Evolutionary conservation across 257 asterid genomes (phyloP), one percentile per base, ranked within the genome.

Genomic region (Nicotiana paniculata): DNA sequence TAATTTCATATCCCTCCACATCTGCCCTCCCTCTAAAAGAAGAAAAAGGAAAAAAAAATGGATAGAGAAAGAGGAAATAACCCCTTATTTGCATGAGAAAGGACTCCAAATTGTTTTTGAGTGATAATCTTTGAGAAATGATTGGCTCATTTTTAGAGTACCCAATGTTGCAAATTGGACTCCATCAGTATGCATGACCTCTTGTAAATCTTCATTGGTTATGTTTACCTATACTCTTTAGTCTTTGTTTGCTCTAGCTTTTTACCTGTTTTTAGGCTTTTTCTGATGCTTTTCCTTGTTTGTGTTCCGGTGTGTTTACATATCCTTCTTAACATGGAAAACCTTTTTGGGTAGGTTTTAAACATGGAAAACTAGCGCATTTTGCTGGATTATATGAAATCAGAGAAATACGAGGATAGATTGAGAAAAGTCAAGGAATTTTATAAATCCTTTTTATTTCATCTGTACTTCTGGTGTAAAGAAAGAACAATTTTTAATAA

Each of bases 401-500:
- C 16, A 26, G 79, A 74, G 63, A 46, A 48, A 48, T 15, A 24
- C 13, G 43, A 26, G 39, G 15, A 74, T 74, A 74, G 26, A 17
- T 48, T 26, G 28, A 51, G 63, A 74, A 48, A 28, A 28, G 30
- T 28, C 30, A 28, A 24, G 37, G 62, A 26, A 24, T 74, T 26
- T 74, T 24, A 74, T 12, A 11, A 46, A 24, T 74, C 39, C 39
- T 3, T 51, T 74, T 51, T 74, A 3, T 74, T 24, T 48, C 79
- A 74, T 48, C 63, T 10, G 16, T 48, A 26, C 18, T 74, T 51
- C 3, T 51, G 79, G 79, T 15, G 43, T 46, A 39, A 39, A 39
- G 48, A 7, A 57, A 46, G 46, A 24, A 35, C 26, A 7, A n/a
- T 53, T 61, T 85, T 90, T 80, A 80, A 53, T 28, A 64, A 63